Evolutionary conservation across 805 yeast species (phyloP).

Genomic region (Metschnikowia kofuensis): DNA sequence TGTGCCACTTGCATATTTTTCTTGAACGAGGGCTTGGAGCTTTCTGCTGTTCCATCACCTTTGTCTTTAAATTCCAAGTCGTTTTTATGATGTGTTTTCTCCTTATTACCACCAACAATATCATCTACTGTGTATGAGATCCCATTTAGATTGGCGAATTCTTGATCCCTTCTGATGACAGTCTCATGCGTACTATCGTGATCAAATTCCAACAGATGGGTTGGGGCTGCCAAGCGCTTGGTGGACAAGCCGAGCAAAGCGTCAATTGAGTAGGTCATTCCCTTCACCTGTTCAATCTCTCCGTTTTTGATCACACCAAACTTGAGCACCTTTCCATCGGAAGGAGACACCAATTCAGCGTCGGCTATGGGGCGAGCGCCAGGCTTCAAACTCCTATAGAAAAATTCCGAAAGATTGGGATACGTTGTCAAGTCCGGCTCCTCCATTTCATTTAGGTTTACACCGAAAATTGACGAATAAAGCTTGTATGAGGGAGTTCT

Average conservation of each 20-base stretch:
- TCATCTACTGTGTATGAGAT: conserved; percentile 69
- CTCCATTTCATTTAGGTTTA: conserved; percentile 81
- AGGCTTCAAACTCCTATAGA: conserved; percentile 76
- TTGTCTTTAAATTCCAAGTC: conserved; percentile 53
- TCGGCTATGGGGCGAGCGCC: conserved; percentile 75
- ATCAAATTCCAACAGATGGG: conserved; percentile 46
- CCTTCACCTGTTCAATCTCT: conserved; percentile 94
- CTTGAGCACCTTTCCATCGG: conserved; percentile 88
- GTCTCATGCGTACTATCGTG: conserved; percentile 39
- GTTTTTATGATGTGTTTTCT: conserved; percentile 42
- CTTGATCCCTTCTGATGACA: conserved; percentile 54
- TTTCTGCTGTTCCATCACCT: conserved; percentile 60
- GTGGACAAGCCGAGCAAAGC: conserved; percentile 73
- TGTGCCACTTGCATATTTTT: conserved; percentile 40
- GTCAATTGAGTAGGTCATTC: conserved; percentile 87
- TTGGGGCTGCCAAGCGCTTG: conserved; percentile 51
- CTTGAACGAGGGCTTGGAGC: conserved; percentile 29
- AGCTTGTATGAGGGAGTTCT: conserved; percentile 77
- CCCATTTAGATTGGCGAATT: conserved; percentile 77
- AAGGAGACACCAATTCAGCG: conserved; percentile 75
- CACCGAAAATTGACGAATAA: conserved; percentile 82
- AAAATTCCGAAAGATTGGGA: conserved; percentile 83
- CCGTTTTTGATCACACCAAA: conserved; percentile 80
- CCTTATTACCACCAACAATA: conserved; percentile 54
- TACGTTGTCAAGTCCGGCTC: conserved; percentile 76